phyloP scores from a whole-genome alignment of 2,329 filamentous ascomycete genomes.

The Periconia sp. region DNA sequence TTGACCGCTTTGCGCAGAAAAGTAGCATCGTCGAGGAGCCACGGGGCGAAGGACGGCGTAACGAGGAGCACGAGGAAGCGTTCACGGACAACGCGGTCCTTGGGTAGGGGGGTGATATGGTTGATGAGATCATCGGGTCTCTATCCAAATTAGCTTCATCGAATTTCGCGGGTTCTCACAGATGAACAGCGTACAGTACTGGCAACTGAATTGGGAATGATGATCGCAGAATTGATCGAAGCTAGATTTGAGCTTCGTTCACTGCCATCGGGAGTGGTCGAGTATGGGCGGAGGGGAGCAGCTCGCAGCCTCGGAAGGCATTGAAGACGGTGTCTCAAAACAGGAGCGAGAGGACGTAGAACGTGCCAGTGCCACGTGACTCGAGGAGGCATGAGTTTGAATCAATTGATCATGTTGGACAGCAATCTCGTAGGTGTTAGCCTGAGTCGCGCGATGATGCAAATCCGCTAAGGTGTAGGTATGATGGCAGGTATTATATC shows the following conservation, averaged over 20 bases:
- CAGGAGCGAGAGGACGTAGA: conserved; percentile 13
- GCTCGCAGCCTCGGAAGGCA: background rate
- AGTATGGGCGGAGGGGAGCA: conserved; percentile 10
- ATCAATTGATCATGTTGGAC: conserved; percentile 26
- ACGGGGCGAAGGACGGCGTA: conserved; percentile 36
- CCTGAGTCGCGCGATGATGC: too few relatives aligned
- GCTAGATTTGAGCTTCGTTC: background rate
- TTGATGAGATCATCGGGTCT: conserved; percentile 23
- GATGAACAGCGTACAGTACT: conserved; percentile 18
- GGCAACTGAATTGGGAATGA: conserved; percentile 29
- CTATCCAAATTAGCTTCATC: background rate
- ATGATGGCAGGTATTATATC: too few relatives aligned
- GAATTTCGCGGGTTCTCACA: background rate
- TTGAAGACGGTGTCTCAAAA: background rate
- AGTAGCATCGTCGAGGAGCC: conserved; percentile 26
- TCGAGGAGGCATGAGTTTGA: conserved; percentile 33
- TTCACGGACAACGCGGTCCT: background rate
- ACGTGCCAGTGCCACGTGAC: conserved; percentile 30
- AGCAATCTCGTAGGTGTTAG: too few relatives aligned
- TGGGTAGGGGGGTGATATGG: conserved; percentile 22
- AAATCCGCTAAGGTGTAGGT: too few relatives aligned
- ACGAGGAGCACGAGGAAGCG: conserved; percentile 33
- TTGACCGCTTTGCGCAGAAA: conserved; percentile 31
- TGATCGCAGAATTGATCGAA: conserved; percentile 23
- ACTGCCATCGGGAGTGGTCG: conserved; percentile 2